Evolutionary conservation across 345 rosid species (phyloP).

Genomic region (Diplotaxis tenuifolia): DNA sequence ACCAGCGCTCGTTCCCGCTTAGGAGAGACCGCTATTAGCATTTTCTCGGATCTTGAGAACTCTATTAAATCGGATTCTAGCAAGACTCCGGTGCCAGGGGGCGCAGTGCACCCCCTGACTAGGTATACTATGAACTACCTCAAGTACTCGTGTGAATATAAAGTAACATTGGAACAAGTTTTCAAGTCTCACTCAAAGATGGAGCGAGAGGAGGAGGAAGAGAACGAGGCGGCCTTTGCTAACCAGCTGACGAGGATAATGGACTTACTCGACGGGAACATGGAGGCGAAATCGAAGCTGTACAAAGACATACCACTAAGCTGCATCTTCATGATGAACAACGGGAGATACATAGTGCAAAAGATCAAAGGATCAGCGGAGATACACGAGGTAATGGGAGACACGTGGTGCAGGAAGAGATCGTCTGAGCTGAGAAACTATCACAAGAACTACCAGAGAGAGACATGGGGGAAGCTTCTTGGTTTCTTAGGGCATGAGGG

Average conservation of each 20-base stretch:
- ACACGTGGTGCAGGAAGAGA: constrained; percentile 71
- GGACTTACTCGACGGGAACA: constrained; percentile 62
- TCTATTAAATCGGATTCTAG: constrained; percentile 69
- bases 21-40: constrained; percentile 68
- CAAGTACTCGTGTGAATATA: constrained; percentile 70
- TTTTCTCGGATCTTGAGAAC: constrained; percentile 68
- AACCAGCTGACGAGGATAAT: constrained; percentile 56
- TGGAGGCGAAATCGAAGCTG: constrained; percentile 64
- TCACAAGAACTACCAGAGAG: constrained; percentile 81
- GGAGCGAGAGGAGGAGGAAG: constrained; percentile 54
- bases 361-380: constrained; percentile 69
- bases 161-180: constrained; percentile 74
- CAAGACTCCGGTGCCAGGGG: constrained; percentile 75
- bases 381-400: constrained; percentile 61
- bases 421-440: constrained; percentile 68
- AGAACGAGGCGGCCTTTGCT: constrained; percentile 45
- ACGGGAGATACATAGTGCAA: constrained; percentile 86
- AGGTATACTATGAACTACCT: constrained; percentile 89
- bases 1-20: constrained; percentile 49
- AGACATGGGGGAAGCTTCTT: constrained; percentile 75
- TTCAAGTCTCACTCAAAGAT: constrained; percentile 68
- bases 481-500: constrained; percentile 73
- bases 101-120: constrained; percentile 84
- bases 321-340: constrained; percentile 94
- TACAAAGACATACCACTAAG: constrained; percentile 66